A percentile compares a stretch with the other conserved stretches of the same genome.
phyloP scores from a whole-genome alignment of 129 eudicot species.

The Tanacetum coccineum region DNA sequence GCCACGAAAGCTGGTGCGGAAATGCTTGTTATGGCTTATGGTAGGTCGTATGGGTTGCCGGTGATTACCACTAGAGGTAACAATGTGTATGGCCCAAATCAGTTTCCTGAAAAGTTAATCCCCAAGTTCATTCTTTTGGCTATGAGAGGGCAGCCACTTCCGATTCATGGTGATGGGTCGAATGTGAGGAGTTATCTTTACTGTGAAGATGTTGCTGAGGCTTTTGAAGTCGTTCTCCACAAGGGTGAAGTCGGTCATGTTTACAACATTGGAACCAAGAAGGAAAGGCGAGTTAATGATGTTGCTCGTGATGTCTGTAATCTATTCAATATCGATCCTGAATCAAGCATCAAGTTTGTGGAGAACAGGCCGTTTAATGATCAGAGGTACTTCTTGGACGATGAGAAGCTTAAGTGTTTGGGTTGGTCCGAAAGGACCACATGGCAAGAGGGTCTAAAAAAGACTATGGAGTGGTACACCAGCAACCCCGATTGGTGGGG shows the following conservation, averaged over 20 bases:
- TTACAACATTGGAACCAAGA: slow-evolving; percentile 92
- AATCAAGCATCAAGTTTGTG: slow-evolving; percentile 66
- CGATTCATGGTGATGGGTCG: slow-evolving; percentile 96
- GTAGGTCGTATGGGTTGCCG: slow-evolving; percentile 89
- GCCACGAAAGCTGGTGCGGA: slow-evolving; percentile 99
- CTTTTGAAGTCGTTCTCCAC: slow-evolving; percentile 91
- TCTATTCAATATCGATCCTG: slow-evolving; percentile 62
- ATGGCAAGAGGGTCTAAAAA: slow-evolving; percentile 86
- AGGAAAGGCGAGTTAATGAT: slow-evolving; percentile 90
- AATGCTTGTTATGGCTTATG: slow-evolving; percentile 99
- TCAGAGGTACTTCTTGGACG: slow-evolving; percentile 91
- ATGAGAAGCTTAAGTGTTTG: slow-evolving; percentile 70
- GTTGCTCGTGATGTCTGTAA: slow-evolving; percentile 84
- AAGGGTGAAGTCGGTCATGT: slow-evolving; percentile 97
- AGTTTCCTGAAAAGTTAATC: slow-evolving; percentile 86
- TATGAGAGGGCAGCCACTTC: slow-evolving; percentile 81
- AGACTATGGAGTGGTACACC: slow-evolving; percentile 87
- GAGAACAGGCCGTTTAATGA: slow-evolving; percentile 97
- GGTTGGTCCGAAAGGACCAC: slow-evolving; percentile 88
- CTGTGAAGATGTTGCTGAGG: slow-evolving; percentile 99
- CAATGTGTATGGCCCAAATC: slow-evolving; percentile 96
- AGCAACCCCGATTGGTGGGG: slow-evolving; percentile 97
- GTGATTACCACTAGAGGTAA: slow-evolving; percentile 95
- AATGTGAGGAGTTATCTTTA: slow-evolving; percentile 95
- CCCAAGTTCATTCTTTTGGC: slow-evolving; percentile 94